These are phyloP conservation scores for Boletus subcaerulescens DNA, from an alignment of 768 basidiomycete genomes.

Conservation along the genomic window DNA sequence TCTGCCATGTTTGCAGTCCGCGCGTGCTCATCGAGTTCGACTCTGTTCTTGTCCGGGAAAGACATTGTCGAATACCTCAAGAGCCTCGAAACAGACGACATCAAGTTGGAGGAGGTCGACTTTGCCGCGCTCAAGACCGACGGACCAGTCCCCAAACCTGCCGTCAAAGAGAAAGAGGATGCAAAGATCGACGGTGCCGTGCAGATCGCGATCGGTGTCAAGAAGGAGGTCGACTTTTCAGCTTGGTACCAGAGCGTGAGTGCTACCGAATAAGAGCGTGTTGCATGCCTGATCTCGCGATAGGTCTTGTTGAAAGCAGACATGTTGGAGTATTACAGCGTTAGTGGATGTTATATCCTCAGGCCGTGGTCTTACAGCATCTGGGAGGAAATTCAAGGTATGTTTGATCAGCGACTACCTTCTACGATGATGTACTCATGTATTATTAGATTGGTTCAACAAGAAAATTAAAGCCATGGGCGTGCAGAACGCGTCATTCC, in stretches of 20 bases:
- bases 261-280: slow-evolving; percentile 4
- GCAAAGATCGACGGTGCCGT: slow-evolving; percentile 85
- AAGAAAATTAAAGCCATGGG: slow-evolving; percentile 87
- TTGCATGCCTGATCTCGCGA: slow-evolving; percentile 15
- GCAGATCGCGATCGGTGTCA: slow-evolving; percentile 90
- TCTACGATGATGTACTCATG: not conserved
- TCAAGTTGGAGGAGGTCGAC: slow-evolving; percentile 71
- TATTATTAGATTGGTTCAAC: slow-evolving; percentile 85
- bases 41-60: slow-evolving; percentile 74
- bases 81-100: slow-evolving; percentile 62
- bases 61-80: slow-evolving; percentile 73
- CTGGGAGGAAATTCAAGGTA: slow-evolving; percentile 95
- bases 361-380: slow-evolving; percentile 97
- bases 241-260: slow-evolving; percentile 90
- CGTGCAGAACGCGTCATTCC: slow-evolving; percentile 98
- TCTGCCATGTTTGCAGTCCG: slow-evolving; percentile 68
- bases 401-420: slow-evolving; percentile 13
- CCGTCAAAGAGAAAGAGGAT: slow-evolving; percentile 63
- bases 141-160: slow-evolving; percentile 33
- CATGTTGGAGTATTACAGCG: slow-evolving; percentile 99
- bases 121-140: slow-evolving; percentile 58
- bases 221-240: slow-evolving; percentile 94
- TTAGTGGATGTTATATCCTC: slow-evolving; percentile 98
- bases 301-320: slow-evolving; percentile 97
- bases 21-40: slow-evolving; percentile 64